These are phyloP conservation scores for Phyllosticta capitalensis DNA, from an alignment of 2,329 filamentous ascomycete genomes.

Conservation along the genomic window DNA sequence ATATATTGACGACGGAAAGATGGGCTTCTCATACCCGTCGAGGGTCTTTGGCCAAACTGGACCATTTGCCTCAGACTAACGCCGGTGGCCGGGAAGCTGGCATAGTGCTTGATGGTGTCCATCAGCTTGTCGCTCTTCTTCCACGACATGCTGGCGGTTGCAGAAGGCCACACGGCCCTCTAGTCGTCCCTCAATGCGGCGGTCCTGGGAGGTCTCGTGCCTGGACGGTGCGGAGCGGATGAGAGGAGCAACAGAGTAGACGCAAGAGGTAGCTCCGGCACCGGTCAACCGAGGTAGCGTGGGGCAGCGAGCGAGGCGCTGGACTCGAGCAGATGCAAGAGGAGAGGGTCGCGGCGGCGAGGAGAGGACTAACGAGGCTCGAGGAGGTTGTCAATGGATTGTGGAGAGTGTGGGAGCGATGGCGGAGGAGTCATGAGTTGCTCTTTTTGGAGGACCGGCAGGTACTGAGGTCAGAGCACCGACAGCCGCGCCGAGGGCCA, in stretches of 20 bases:
- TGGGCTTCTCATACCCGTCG: conserved; percentile 37
- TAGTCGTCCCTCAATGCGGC: conserved; percentile 5
- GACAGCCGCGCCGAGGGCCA: not conserved
- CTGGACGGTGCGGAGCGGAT: not conserved
- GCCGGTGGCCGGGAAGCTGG: conserved; percentile 91
- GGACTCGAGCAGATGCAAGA: not conserved
- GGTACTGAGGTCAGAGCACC: conserved; percentile 5
- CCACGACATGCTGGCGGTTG: conserved; percentile 68
- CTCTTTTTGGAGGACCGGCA: conserved; percentile 6
- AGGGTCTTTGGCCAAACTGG: conserved; percentile 91
- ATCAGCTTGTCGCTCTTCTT: conserved; percentile 83
- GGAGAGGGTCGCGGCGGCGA: not conserved
- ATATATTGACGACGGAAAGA: not conserved
- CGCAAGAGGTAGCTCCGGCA: conserved; percentile 3
- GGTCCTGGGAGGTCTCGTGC: conserved; percentile 1
- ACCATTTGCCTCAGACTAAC: conserved; percentile 94
- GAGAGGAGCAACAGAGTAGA: not conserved
- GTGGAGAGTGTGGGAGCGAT: not conserved
- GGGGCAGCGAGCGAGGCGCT: not conserved
- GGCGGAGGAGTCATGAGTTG: conserved; percentile 7
- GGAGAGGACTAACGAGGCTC: no score
- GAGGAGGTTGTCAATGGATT: not conserved
- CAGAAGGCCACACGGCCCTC: conserved; percentile 20
- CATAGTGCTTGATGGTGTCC: conserved; percentile 96
- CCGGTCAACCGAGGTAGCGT: conserved; percentile 3